phyloP scores from a whole-genome alignment of 768 basidiomycete species.

The Pisolithus microcarpus region DNA sequence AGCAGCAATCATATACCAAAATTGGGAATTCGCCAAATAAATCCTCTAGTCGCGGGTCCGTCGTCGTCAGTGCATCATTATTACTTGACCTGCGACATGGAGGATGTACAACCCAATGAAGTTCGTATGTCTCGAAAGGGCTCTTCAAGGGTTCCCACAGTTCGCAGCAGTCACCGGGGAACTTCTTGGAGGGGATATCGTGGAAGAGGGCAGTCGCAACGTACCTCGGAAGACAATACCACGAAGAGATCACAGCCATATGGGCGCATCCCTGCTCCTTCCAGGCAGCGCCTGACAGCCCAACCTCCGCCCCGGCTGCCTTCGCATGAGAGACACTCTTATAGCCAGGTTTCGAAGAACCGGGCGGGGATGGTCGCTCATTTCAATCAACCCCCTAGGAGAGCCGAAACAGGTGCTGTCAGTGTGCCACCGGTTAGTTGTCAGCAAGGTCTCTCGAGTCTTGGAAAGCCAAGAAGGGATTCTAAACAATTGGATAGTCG shows the following conservation, averaged over 20 bases:
- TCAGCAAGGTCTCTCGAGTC: background rate
- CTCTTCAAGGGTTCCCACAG: conserved; percentile 19
- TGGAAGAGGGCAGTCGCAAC: background rate
- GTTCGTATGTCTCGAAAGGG: conserved; percentile 31
- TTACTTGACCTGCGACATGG: conserved; percentile 11
- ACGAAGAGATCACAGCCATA: background rate
- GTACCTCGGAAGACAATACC: background rate
- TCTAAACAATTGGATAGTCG: background rate
- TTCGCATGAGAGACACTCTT: background rate
- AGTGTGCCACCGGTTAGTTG: too few relatives aligned
- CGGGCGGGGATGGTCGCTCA: background rate
- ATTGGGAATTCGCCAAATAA: conserved; percentile 15
- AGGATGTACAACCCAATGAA: conserved; percentile 37
- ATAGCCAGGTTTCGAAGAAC: background rate
- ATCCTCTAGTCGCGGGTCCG: background rate
- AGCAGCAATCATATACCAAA: conserved; percentile 4
- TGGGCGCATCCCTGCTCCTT: background rate
- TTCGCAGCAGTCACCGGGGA: conserved; percentile 7
- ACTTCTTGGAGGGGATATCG: conserved; percentile 1
- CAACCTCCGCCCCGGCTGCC: background rate
- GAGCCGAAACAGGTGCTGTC: background rate
- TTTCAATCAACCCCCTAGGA: conserved; percentile 3
- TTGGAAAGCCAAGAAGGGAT: background rate
- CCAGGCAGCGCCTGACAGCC: background rate
- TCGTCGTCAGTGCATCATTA: background rate